Conservation (phyloP, 2,329 filamentous ascomycete genomes). For the Hypoxylon sp. region DNA sequence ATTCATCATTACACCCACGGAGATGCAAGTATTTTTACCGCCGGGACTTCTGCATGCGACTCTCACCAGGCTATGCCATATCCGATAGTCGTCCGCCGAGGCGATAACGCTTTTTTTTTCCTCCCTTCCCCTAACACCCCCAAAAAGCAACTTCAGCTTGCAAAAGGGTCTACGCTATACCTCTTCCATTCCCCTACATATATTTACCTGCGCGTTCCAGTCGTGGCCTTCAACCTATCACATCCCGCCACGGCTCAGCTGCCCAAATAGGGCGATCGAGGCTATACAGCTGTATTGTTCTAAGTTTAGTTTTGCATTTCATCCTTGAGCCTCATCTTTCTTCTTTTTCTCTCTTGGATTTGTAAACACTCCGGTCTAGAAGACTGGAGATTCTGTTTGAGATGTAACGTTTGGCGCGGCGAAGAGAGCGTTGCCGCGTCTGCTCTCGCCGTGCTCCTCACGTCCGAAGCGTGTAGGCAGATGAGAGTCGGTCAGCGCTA, state of each 20-base stretch:
- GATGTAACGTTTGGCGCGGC: not conserved
- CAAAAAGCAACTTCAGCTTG: constrained; percentile 15
- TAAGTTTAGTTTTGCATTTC: constrained; percentile 22
- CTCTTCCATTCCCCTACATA: constrained; percentile 21
- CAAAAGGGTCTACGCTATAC: constrained; percentile 25
- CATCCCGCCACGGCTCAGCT: constrained; percentile 31
- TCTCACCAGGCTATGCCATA: constrained; percentile 27
- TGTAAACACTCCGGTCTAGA: constrained; percentile 1
- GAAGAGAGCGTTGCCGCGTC: constrained; percentile 1
- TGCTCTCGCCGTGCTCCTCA: not conserved
- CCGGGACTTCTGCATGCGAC: constrained; percentile 28
- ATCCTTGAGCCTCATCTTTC: constrained; percentile 23
- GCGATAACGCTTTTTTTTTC: constrained; percentile 8
- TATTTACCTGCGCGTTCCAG: too few relatives aligned
- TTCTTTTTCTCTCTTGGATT: not conserved
- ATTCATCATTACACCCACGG: constrained; percentile 7
- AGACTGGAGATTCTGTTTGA: not conserved
- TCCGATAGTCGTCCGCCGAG: constrained; percentile 17
- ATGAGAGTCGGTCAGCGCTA: too few relatives aligned
- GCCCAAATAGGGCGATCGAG: constrained; percentile 32
- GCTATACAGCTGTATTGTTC: constrained; percentile 26
- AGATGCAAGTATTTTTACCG: constrained; percentile 10
- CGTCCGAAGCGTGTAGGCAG: too few relatives aligned
- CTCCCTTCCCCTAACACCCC: constrained; percentile 1
- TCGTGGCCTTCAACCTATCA: constrained; percentile 20